These are phyloP conservation scores for Hyphopichia buzzinii DNA, from an alignment of 1,139 yeast species.

Conservation along the genomic window DNA sequence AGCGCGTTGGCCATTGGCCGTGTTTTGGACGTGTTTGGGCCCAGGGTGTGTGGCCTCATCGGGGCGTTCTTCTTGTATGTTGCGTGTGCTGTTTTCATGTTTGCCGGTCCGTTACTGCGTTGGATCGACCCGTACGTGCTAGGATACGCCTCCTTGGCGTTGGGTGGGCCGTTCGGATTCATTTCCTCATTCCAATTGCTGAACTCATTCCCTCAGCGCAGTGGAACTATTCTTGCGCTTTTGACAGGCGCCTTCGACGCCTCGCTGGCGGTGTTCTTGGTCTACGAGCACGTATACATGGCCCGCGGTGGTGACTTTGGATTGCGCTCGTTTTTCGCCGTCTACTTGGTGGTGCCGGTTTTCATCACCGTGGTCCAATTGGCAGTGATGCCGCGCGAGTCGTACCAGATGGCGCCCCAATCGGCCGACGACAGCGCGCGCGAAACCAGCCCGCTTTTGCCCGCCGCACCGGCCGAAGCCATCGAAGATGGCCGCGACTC, in stretches of 20 bases:
- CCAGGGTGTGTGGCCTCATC: conserved; percentile 41
- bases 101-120: conserved; percentile 13
- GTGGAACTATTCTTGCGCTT: conserved; percentile 43
- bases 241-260: conserved; percentile 50
- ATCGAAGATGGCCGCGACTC: neutral
- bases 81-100: conserved; percentile 39
- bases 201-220: conserved; percentile 40
- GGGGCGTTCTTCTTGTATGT: conserved; percentile 39
- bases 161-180: conserved; percentile 48
- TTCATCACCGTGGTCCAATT: conserved; percentile 41
- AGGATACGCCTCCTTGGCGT: conserved; percentile 42
- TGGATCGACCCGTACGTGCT: conserved; percentile 37
- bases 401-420: conserved; percentile 37
- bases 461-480: neutral
- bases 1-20: conserved; percentile 43
- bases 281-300: conserved; percentile 33
- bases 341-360: conserved; percentile 38
- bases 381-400: conserved; percentile 39
- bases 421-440: conserved; percentile 9
- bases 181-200: conserved; percentile 47
- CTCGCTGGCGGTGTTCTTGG: conserved; percentile 44
- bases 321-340: conserved; percentile 30
- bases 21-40: conserved; percentile 41
- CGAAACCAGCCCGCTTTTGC: neutral
- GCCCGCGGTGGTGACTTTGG: conserved; percentile 27